These are phyloP conservation scores for Platanus orientalis DNA, from an alignment of 164 flowering plant species.

Conservation along the genomic window DNA sequence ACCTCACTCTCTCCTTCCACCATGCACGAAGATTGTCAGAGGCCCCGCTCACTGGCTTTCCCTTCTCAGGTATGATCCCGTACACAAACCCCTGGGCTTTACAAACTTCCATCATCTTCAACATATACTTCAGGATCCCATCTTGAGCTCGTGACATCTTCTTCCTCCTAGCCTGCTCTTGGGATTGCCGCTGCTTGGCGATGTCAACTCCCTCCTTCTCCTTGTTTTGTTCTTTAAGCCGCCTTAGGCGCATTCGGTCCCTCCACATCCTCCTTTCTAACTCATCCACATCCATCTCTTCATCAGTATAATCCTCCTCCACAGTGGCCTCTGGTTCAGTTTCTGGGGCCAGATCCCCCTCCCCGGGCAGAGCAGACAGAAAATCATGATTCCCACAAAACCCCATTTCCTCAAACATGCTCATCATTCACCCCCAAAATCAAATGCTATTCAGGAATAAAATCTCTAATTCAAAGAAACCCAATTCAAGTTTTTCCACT, in stretches of 20 bases:
- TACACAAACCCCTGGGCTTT: constrained; percentile 90
- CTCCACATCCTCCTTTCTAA: constrained; percentile 59
- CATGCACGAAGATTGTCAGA: constrained; percentile 84
- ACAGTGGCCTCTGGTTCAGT: constrained; percentile 34
- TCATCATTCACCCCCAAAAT: constrained; percentile 19
- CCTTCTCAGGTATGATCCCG: constrained; percentile 87
- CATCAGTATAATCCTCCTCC: constrained; percentile 49
- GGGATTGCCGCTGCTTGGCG: constrained; percentile 47
- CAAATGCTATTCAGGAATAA: background rate
- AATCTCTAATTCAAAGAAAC: background rate
- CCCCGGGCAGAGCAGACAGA: constrained; percentile 17
- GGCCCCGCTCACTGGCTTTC: constrained; percentile 92
- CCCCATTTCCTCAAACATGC: constrained; percentile 32
- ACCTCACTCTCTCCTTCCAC: constrained; percentile 90
- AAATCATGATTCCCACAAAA: constrained; percentile 24
- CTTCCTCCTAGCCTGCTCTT: constrained; percentile 79
- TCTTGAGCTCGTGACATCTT: constrained; percentile 92
- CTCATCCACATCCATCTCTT: constrained; percentile 53
- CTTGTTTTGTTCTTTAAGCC: constrained; percentile 48
- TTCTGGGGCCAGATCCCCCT: constrained; percentile 25
- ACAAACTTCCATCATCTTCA: constrained; percentile 92
- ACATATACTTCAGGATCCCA: constrained; percentile 78
- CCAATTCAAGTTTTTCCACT: background rate
- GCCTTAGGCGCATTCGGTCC: constrained; percentile 37
- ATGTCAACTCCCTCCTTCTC: constrained; percentile 38